Evolutionary conservation across 164 flowering plant species (phyloP).

Genomic region (Brasenia schreberi): DNA sequence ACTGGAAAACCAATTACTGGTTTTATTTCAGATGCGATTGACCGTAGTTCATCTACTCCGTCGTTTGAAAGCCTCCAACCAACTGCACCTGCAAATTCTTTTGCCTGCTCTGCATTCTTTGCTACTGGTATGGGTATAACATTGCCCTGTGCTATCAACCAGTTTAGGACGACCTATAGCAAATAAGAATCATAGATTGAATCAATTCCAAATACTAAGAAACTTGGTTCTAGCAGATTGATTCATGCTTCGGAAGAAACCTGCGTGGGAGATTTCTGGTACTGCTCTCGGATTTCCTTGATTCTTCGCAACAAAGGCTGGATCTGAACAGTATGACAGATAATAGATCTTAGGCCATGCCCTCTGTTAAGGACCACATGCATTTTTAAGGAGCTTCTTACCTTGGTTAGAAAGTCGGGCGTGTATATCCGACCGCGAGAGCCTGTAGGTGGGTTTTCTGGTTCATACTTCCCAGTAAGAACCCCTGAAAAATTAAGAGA

Average conservation of each 20-base stretch:
- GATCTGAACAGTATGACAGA: slow-evolving; percentile 33
- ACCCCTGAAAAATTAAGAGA: slow-evolving; percentile 35
- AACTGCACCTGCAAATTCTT: slow-evolving; percentile 72
- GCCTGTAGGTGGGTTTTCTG: slow-evolving; percentile 70
- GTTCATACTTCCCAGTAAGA: slow-evolving; percentile 80
- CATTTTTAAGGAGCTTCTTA: slow-evolving; percentile 9
- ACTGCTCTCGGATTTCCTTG: slow-evolving; percentile 59
- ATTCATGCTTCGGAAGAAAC: slow-evolving; percentile 13
- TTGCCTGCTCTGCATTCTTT: slow-evolving; percentile 50
- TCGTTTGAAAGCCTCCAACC: slow-evolving; percentile 63
- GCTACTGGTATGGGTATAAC: slow-evolving; percentile 66
- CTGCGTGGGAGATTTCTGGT: slow-evolving; percentile 75
- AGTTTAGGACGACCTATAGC: slow-evolving; percentile 58
- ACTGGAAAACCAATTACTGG: slow-evolving; percentile 73
- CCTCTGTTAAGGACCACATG: too few species aligned
- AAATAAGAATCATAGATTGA: neutral
- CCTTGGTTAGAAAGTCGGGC: slow-evolving; percentile 62
- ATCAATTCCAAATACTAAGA: neutral
- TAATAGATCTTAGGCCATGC: too few species aligned
- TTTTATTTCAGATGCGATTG: slow-evolving; percentile 45
- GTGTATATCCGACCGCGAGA: slow-evolving; percentile 82
- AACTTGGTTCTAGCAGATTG: neutral
- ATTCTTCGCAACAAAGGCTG: slow-evolving; percentile 76
- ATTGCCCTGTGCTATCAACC: slow-evolving; percentile 69
- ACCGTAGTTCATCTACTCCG: slow-evolving; percentile 55